These are phyloP conservation scores for Vigna angularis DNA, from an alignment of 306 rosid species.

Conservation along the genomic window DNA sequence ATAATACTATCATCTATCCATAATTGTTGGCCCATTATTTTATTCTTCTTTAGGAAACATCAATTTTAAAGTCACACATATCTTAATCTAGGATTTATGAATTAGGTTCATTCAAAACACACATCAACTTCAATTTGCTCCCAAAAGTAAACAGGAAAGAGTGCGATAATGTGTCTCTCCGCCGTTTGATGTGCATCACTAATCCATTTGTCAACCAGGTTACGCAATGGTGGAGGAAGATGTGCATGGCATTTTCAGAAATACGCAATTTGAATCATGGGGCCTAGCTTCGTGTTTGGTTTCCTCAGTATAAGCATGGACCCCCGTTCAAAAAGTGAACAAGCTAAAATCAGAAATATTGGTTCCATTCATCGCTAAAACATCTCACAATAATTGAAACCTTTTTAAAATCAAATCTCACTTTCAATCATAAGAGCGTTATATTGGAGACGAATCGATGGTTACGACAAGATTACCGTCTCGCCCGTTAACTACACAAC, in stretches of 20 bases:
- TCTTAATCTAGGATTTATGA: constrained; percentile 7
- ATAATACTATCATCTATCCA: background rate
- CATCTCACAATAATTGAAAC: background rate
- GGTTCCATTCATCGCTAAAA: background rate
- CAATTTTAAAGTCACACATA: background rate
- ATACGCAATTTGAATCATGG: constrained; percentile 34
- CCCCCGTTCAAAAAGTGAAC: background rate
- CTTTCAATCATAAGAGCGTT: background rate
- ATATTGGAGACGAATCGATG: background rate
- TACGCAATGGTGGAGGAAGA: constrained; percentile 1
- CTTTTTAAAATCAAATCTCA: background rate
- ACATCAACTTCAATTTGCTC: background rate
- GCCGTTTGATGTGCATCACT: constrained; percentile 30
- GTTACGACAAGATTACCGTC: background rate
- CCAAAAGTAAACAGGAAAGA: background rate
- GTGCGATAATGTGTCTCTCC: background rate
- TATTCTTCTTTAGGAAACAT: constrained; percentile 21
- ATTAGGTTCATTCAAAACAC: background rate
- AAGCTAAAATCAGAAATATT: background rate
- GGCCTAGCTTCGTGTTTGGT: constrained; percentile 14
- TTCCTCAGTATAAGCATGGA: constrained; percentile 18
- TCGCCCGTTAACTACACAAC: background rate
- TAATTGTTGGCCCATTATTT: constrained; percentile 8
- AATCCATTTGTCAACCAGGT: constrained; percentile 18
- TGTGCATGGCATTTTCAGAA: constrained; percentile 35